Evolutionary conservation across 371 early-diverging fungal species (phyloP).

Genomic region (Lichtheimia ramosa): DNA sequence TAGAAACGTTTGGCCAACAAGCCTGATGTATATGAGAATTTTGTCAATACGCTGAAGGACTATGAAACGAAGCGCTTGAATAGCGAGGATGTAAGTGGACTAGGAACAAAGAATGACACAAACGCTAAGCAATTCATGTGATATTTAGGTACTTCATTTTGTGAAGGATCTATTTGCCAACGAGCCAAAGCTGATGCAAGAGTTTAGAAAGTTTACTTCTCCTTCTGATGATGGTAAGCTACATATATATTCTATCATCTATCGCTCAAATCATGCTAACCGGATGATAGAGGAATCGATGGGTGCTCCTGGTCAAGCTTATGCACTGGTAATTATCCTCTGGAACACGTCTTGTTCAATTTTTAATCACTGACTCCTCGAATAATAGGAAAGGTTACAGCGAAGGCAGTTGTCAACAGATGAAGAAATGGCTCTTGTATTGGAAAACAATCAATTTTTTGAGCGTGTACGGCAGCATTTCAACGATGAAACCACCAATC

Average conservation of each 20-base stretch:
- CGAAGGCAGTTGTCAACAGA: not conserved
- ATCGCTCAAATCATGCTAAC: not conserved
- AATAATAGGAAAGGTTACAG: not conserved
- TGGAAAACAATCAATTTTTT: constrained; percentile 63
- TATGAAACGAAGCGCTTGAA: not conserved
- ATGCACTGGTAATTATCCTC: not conserved
- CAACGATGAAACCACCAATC: constrained; percentile 79
- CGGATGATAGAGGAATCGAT: not conserved
- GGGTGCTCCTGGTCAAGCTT: not conserved
- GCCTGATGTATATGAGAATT: not conserved
- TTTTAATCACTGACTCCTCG: not conserved
- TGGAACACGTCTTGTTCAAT: not conserved
- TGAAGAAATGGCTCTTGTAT: constrained; percentile 5
- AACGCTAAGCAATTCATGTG: not conserved
- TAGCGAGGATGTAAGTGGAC: not conserved
- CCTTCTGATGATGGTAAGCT: not conserved
- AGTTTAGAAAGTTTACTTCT: constrained; percentile 4
- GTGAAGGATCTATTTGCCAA: not conserved
- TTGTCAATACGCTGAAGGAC: not conserved
- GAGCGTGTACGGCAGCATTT: constrained; percentile 81
- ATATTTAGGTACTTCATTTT: constrained; percentile 1
- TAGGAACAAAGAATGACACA: not conserved
- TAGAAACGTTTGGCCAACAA: not conserved
- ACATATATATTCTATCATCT: not conserved
- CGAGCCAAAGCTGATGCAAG: not conserved